These are phyloP conservation scores for Neonothopanus nambi DNA, from an alignment of 1,284 basidiomycete genomes.

Conservation along the genomic window DNA sequence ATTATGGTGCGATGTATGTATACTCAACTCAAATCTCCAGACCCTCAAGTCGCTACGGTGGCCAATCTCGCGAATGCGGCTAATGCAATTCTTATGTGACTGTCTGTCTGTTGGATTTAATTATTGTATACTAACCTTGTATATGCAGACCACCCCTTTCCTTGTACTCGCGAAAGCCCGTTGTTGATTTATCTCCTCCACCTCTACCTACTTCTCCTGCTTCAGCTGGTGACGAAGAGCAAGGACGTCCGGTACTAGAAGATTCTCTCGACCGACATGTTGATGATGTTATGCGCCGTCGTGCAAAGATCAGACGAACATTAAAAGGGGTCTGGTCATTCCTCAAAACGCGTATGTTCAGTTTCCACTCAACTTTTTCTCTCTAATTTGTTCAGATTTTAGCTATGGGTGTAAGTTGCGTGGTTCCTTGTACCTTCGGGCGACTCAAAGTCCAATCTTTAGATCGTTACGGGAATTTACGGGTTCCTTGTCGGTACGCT, in stretches of 20 bases:
- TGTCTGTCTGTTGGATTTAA: slow-evolving; percentile 5
- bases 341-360: slow-evolving; percentile 71
- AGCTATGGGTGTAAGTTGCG: slow-evolving; percentile 58
- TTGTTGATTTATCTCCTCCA: slow-evolving; percentile 54
- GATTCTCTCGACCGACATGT: slow-evolving; percentile 80
- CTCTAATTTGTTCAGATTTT: slow-evolving; percentile 8
- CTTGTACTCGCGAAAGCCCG: slow-evolving; percentile 69
- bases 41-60: slow-evolving; percentile 72
- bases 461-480: slow-evolving; percentile 78
- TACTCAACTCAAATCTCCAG: slow-evolving; percentile 35
- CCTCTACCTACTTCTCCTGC: slow-evolving; percentile 27
- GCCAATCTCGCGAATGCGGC: slow-evolving; percentile 76
- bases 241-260: slow-evolving; percentile 35
- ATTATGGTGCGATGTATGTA: neutral
- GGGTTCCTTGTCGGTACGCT: slow-evolving; percentile 71
- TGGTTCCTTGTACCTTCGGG: neutral
- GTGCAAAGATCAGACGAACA: slow-evolving; percentile 61
- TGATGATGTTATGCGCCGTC: slow-evolving; percentile 70
- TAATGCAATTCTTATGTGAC: slow-evolving; percentile 71
- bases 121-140: slow-evolving; percentile 12
- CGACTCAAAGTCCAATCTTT: neutral
- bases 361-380: neutral
- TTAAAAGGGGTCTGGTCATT: slow-evolving; percentile 81
- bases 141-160: slow-evolving; percentile 58
- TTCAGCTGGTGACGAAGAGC: slow-evolving; percentile 25